Evolutionary conservation across 2,329 filamentous ascomycete species (phyloP), one percentile per base, ranked within the genome.

Genomic region (Alternaria gansuensis): DNA sequence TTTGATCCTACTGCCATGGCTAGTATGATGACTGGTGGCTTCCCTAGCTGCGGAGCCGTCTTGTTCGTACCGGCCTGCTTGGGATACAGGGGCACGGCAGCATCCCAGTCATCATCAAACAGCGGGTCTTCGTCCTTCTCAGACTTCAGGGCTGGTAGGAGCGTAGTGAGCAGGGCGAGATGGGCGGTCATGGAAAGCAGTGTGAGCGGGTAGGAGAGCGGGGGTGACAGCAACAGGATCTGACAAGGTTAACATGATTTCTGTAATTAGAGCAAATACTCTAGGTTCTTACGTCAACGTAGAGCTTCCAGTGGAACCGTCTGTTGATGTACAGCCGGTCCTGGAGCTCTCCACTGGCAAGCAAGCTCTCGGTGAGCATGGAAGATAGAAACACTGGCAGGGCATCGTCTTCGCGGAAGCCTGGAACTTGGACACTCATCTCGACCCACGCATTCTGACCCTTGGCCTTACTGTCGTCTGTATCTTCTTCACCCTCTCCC

Each of bases 101-200:
- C 90, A 64, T 90, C 92, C 95, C 95, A 99, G 81, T 99, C 95
- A 79, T 99, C 95, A 80, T 97, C 90, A 79, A 99, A 99, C 75
- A 97, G 88, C 11, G 95, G 95, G 70, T 99, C 95, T 80, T 99
- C 95, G 79, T 98, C 94, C 57, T 87, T 87, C 77, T 96, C 91
- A 1, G 93, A 97, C 75, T 92, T 92, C 51, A 97, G 83, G 26
- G 88, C 86, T 7, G 95, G 95, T 3, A 98, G 84, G 64, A 90
- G 88, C 6, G 95, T 94, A 29, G 91, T 89, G 62, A 97, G 88
- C 45, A 99, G 90, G 3, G 95, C 95, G 60, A 99, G 89, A 76
- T 99, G 93, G 46, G 92, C 94, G 21, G 95, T 96, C 58, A 98
- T 85, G 31, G 93, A 97, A 40, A 99, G 88, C 10, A 99, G 86